These are phyloP conservation scores for Akanthomyces muscarius DNA, from an alignment of 2,329 filamentous ascomycete species.

Conservation along the genomic window DNA sequence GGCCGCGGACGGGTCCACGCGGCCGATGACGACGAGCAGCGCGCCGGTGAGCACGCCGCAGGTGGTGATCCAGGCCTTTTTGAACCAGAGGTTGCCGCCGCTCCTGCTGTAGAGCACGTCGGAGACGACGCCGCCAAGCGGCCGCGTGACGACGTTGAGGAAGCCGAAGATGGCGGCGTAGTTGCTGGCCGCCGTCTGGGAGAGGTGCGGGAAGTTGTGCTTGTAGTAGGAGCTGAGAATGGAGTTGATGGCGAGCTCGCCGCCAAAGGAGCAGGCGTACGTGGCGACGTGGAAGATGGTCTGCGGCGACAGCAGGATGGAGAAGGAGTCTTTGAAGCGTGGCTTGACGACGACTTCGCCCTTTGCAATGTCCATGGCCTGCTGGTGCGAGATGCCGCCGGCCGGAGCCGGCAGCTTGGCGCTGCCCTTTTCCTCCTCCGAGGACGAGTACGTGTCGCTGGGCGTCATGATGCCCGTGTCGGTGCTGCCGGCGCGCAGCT, in stretches of 20 bases:
- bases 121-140: slow-evolving; percentile 57
- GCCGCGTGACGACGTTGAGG: slow-evolving; percentile 64
- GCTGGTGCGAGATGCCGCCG: slow-evolving; percentile 44
- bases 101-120: slow-evolving; percentile 46
- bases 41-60: slow-evolving; percentile 60
- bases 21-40: slow-evolving; percentile 58
- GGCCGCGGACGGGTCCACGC: slow-evolving; percentile 57
- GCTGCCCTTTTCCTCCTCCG: slow-evolving; percentile 31
- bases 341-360: slow-evolving; percentile 54
- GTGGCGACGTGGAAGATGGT: slow-evolving; percentile 51
- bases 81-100: slow-evolving; percentile 33
- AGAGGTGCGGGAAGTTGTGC: slow-evolving; percentile 55
- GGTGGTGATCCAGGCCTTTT: slow-evolving; percentile 43
- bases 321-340: slow-evolving; percentile 44
- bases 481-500: slow-evolving; percentile 38
- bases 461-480: slow-evolving; percentile 44
- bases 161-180: slow-evolving; percentile 73
- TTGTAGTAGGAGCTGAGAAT: slow-evolving; percentile 57
- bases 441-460: slow-evolving; percentile 19
- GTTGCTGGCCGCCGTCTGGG: slow-evolving; percentile 52
- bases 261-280: slow-evolving; percentile 62
- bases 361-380: slow-evolving; percentile 52
- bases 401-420: neutral
- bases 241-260: slow-evolving; percentile 59
- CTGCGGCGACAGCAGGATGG: slow-evolving; percentile 48